Evolutionary conservation across 1,284 basidiomycete species (phyloP), one percentile per base, ranked within the genome.

Genomic region (Coniferiporia sulphurascens): DNA sequence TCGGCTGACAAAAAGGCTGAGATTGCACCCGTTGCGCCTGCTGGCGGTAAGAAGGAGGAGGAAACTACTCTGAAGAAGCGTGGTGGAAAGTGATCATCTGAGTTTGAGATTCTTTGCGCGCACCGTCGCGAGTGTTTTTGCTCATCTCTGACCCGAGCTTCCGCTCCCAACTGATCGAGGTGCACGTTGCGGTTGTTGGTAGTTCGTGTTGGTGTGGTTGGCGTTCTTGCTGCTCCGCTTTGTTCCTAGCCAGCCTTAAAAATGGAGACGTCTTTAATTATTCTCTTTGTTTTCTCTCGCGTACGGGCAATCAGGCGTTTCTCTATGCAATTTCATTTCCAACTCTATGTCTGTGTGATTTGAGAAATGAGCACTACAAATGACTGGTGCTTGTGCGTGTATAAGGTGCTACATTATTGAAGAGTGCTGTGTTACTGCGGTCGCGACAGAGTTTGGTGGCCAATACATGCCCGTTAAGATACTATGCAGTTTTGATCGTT

Each of bases 21-120:
- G 49, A 73, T 76, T 51, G 79, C 82, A 2, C 84, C 88, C 59
- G 83, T 86, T 61, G 85, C 87, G 4, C 75, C 86, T 56, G 86
- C 87, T 38, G 84, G 85, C 65, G 83, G 78, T 36, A 81, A 83
- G 62, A 85, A 87, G 76, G 84, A 59, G 34, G 58, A 59, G 21
- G 58, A 59, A 12, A 54, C 58, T 1, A 10, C 52, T 7, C 36
- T 53, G 15, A 59, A 59, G 58, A 59, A 59, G 46, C 58, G 58
- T 34, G 46, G 35, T 21, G 56, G 56, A 15, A 57, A 57, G 36
- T 57, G 51, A 43, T 46, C n/a, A 21, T 46, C 17, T 46, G 17
- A 8, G 17, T 21, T 46, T 46, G 8, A n/a, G 44, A n/a, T n/a
- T 19, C 13, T 12, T n/a, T 41, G 17, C 17, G 13, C 44, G 44